A percentile compares a stretch with the other conserved stretches of the same genome.
These are phyloP conservation scores for Emergomyces pasteurianus DNA, from an alignment of 2,329 filamentous ascomycete species.

Conservation along the genomic window DNA sequence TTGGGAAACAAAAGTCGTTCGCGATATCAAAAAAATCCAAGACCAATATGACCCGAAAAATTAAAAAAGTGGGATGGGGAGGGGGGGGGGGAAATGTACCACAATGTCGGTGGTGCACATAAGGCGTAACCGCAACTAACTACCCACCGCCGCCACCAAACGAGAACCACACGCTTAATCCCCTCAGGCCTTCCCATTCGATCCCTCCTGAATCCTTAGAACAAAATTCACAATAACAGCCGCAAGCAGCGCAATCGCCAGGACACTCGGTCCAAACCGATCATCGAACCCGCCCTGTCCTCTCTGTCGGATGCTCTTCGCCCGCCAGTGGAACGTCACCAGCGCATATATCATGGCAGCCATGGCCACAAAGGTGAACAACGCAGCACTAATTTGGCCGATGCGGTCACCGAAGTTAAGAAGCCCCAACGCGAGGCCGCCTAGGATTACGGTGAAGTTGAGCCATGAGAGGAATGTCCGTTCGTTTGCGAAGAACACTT, in stretches of 20 bases:
- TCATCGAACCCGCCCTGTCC: constrained; percentile 96
- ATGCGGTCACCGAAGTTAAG: constrained; percentile 95
- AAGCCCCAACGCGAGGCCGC: constrained; percentile 89
- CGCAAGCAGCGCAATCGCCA: constrained; percentile 73
- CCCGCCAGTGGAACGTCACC: constrained; percentile 93
- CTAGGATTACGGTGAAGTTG: constrained; percentile 98
- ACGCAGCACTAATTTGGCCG: constrained; percentile 82
- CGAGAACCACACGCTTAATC: not conserved
- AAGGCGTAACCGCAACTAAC: not conserved
- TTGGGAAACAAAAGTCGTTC: not conserved
- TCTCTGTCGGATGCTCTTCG: constrained; percentile 77
- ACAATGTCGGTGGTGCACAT: not conserved
- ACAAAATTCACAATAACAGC: constrained; percentile 97
- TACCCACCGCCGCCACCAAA: not conserved
- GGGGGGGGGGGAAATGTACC: too few relatives aligned
- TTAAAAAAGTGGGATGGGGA: too few relatives aligned
- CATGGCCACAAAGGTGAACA: constrained; percentile 93
- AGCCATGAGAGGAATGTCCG: constrained; percentile 98
- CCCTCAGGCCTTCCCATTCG: not conserved
- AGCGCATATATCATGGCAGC: constrained; percentile 91
- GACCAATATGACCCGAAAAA: not conserved
- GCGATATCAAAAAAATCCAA: not conserved
- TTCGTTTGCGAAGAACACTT: constrained; percentile 99
- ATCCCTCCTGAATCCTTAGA: constrained; percentile 42
- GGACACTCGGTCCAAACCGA: constrained; percentile 79